Conservation (phyloP, 2,329 filamentous ascomycete genomes). For the Huntiella bhutanensis region DNA sequence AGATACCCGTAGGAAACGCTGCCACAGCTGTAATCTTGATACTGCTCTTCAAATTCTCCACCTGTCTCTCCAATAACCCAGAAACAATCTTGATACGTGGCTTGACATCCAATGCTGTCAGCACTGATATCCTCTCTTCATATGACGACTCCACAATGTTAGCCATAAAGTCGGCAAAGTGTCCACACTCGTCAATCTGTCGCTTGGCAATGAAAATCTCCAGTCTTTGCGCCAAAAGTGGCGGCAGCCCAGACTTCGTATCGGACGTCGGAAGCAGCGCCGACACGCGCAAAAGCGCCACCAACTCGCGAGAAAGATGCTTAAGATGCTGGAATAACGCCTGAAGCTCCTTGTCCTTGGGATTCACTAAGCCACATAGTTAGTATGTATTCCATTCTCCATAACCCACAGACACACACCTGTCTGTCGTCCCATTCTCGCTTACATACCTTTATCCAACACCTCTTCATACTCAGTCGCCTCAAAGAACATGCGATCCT, state of each 20-base stretch:
- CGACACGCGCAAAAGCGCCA: slow-evolving; percentile 67
- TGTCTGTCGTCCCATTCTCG: slow-evolving; percentile 5
- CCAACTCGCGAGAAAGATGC: slow-evolving; percentile 65
- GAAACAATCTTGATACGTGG: slow-evolving; percentile 65
- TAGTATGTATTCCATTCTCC: no score
- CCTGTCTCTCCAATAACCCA: slow-evolving; percentile 65
- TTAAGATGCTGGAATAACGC: slow-evolving; percentile 66
- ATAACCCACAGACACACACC: background rate
- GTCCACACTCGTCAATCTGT: slow-evolving; percentile 61
- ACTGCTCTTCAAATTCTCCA: slow-evolving; percentile 67
- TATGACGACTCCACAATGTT: slow-evolving; percentile 75
- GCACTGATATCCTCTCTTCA: slow-evolving; percentile 75
- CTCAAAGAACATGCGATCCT: slow-evolving; percentile 74
- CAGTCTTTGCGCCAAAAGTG: slow-evolving; percentile 67
- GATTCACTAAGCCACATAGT: slow-evolving; percentile 10
- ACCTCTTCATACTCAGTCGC: slow-evolving; percentile 49
- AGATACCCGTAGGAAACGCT: slow-evolving; percentile 42
- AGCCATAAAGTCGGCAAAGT: slow-evolving; percentile 89
- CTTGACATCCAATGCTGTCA: slow-evolving; percentile 64
- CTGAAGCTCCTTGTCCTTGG: slow-evolving; percentile 39
- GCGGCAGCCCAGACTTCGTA: slow-evolving; percentile 48
- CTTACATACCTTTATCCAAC: slow-evolving; percentile 49
- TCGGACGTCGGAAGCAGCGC: slow-evolving; percentile 60
- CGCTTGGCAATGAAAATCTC: slow-evolving; percentile 77
- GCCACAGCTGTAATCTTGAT: slow-evolving; percentile 69